These are phyloP conservation scores for Nannochloropsis oceanica DNA, from an alignment of 108 stramenopile genomes.

Conservation along the genomic window DNA sequence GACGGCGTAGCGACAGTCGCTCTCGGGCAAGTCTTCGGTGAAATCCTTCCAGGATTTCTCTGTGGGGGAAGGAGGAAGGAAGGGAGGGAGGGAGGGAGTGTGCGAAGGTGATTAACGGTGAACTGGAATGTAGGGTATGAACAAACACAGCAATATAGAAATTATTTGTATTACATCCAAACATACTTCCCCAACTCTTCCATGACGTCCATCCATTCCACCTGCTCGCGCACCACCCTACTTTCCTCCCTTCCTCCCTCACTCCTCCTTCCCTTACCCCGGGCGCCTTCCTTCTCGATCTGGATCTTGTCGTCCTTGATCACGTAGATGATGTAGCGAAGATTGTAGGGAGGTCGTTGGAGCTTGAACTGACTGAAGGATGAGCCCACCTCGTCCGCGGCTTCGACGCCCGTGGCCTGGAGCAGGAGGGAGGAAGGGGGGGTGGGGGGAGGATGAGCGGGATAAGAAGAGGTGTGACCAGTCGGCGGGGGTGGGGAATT, in stretches of 20 bases:
- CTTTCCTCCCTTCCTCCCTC: neutral
- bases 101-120: no score
- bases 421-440: neutral
- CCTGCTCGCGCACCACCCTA: no score
- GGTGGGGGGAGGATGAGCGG: neutral
- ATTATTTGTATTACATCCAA: no score
- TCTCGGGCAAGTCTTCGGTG: constrained; percentile 9
- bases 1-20: constrained; percentile 78
- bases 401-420: constrained; percentile 22
- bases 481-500: no score
- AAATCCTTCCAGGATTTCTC: constrained; percentile 17
- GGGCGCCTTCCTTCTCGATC: constrained; percentile 13
- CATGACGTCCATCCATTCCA: no score
- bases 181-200: no score
- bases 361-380: constrained; percentile 30
- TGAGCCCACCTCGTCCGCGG: constrained; percentile 16
- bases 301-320: constrained; percentile 18
- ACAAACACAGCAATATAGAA: no score
- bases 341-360: constrained; percentile 14
- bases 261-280: neutral
- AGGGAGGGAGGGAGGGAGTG: no score
- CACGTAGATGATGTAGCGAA: constrained; percentile 25
- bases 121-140: no score
- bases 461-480: no score
- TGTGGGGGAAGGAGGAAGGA: neutral